Conservation (phyloP, 2,329 filamentous ascomycete species). For the Colletotrichum magnum region DNA sequence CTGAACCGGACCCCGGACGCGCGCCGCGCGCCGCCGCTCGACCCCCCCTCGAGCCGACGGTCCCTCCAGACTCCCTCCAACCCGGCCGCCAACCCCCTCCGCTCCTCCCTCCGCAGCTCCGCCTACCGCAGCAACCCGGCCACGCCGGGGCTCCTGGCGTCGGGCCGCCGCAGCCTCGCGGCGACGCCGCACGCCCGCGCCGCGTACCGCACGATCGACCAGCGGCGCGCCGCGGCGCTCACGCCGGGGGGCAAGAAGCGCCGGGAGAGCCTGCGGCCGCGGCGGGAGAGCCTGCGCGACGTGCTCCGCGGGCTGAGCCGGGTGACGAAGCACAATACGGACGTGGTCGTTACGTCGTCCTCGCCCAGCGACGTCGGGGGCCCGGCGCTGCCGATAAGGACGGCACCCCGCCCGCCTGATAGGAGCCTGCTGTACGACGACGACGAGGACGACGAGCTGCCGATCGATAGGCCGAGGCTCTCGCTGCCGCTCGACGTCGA, state of each 20-base stretch:
- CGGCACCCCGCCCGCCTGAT: slow-evolving; percentile 44
- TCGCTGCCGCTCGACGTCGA: slow-evolving; percentile 66
- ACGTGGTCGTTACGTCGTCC: slow-evolving; percentile 64
- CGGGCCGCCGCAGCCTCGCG: slow-evolving; percentile 59
- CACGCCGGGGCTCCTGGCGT: slow-evolving; percentile 58
- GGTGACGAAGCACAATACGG: slow-evolving; percentile 64
- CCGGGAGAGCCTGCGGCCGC: slow-evolving; percentile 69
- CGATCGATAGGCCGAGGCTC: slow-evolving; percentile 66
- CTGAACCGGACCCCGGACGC: slow-evolving; percentile 46
- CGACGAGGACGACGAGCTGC: slow-evolving; percentile 62
- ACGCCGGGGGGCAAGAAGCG: slow-evolving; percentile 70
- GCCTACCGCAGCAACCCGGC: slow-evolving; percentile 47
- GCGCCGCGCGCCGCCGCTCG: slow-evolving; percentile 19
- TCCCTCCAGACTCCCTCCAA: slow-evolving; percentile 34
- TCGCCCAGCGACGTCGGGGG: slow-evolving; percentile 49
- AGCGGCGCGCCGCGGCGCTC: slow-evolving; percentile 70
- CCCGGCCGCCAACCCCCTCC: slow-evolving; percentile 11
- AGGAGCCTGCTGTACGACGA: slow-evolving; percentile 42
- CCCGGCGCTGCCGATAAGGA: slow-evolving; percentile 43
- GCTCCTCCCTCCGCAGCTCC: slow-evolving; percentile 51
- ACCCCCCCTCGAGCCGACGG: slow-evolving; percentile 30
- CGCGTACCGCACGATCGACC: slow-evolving; percentile 70
- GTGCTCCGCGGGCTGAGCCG: slow-evolving; percentile 68
- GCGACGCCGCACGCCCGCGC: slow-evolving; percentile 74
- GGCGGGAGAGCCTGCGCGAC: slow-evolving; percentile 69